Conservation (phyloP, 2,329 filamentous ascomycete species). For the Beauveria australis region DNA sequence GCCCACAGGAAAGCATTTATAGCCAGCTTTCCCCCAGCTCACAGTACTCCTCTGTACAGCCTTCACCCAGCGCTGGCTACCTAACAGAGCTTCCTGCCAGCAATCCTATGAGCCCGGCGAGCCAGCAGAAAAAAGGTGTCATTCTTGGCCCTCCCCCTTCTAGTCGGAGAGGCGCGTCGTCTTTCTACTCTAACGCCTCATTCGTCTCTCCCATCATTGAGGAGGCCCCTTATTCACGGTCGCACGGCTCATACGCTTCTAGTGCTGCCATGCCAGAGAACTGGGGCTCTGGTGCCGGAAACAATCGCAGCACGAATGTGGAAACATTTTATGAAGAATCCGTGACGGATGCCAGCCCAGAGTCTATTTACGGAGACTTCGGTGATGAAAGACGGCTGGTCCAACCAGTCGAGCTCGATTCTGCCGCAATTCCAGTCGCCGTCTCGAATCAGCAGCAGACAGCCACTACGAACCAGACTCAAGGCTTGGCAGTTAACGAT, state of each 20-base stretch:
- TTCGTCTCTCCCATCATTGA: slow-evolving; percentile 71
- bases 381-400: slow-evolving; percentile 46
- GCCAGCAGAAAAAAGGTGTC: slow-evolving; percentile 37
- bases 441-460: background rate
- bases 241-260: slow-evolving; percentile 60
- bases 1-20: slow-evolving; percentile 23
- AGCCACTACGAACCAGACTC: background rate
- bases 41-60: slow-evolving; percentile 20
- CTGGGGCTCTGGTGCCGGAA: slow-evolving; percentile 45
- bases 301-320: slow-evolving; percentile 35
- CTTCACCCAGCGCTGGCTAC: slow-evolving; percentile 36
- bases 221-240: slow-evolving; percentile 51
- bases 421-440: slow-evolving; percentile 5
- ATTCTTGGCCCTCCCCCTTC: slow-evolving; percentile 53
- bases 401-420: slow-evolving; percentile 17
- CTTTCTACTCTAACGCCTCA: slow-evolving; percentile 57
- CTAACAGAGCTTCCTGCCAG: slow-evolving; percentile 53
- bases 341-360: slow-evolving; percentile 35
- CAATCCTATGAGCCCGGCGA: slow-evolving; percentile 17
- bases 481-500: slow-evolving; percentile 11
- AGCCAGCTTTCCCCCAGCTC: background rate
- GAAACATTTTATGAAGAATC: slow-evolving; percentile 44
- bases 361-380: slow-evolving; percentile 36
- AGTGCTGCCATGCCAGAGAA: slow-evolving; percentile 64
- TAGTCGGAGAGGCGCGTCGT: slow-evolving; percentile 51